Conservation (phyloP, 345 rosid species). For the Populus pruinosa region DNA sequence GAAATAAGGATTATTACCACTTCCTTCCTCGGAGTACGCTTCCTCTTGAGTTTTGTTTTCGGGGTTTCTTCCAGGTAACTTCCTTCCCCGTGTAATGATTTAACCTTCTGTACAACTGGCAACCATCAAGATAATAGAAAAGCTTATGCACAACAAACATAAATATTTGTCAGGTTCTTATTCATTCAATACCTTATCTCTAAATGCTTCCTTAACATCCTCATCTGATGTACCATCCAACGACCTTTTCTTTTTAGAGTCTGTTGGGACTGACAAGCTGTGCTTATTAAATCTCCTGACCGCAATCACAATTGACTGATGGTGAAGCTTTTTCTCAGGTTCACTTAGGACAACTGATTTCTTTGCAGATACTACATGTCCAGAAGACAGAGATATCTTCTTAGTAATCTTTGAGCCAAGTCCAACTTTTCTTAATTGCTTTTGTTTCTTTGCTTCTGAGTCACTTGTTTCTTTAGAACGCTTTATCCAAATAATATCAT, state of each 20-base stretch:
- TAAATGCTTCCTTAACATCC: conserved; percentile 29
- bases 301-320: conserved; percentile 18
- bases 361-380: conserved; percentile 18
- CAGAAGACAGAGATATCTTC: conserved; percentile 9
- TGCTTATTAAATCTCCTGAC: conserved; percentile 16
- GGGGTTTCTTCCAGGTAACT: conserved; percentile 27
- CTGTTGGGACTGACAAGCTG: conserved; percentile 18
- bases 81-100: conserved; percentile 24
- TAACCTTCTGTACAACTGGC: conserved; percentile 36
- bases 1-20: conserved; percentile 27
- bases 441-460: conserved; percentile 25
- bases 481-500: conserved; percentile 15
- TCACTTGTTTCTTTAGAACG: conserved; percentile 25
- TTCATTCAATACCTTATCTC: conserved; percentile 37
- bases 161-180: neutral
- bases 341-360: conserved; percentile 21
- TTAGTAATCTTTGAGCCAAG: conserved; percentile 22
- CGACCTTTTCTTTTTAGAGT: conserved; percentile 16
- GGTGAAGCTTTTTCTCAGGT: conserved; percentile 18
- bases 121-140: conserved; percentile 11
- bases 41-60: conserved; percentile 38
- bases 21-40: conserved; percentile 37
- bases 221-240: conserved; percentile 22
- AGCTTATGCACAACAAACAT: conserved; percentile 1
- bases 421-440: conserved; percentile 21